Evolutionary conservation across 2,329 filamentous ascomycete species (phyloP).

Genomic region (Xylariaceae sp.): DNA sequence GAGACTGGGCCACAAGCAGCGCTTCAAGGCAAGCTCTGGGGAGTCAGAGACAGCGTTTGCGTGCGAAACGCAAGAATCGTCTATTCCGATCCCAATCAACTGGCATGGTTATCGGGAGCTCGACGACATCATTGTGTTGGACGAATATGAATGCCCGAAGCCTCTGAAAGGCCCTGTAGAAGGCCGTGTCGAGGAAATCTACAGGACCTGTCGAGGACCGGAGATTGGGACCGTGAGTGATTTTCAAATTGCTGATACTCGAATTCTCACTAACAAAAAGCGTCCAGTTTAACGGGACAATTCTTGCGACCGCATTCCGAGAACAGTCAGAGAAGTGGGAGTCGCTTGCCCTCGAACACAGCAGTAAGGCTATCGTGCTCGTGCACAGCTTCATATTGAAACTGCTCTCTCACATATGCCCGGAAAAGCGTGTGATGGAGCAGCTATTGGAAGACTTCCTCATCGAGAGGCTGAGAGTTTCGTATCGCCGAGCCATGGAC

Average conservation of each 20-base stretch:
- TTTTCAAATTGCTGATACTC: background rate
- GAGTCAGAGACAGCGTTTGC: background rate
- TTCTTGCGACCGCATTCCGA: conserved; percentile 38
- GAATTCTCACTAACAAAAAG: background rate
- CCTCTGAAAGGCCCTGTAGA: conserved; percentile 33
- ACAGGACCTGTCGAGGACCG: conserved; percentile 35
- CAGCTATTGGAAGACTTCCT: conserved; percentile 34
- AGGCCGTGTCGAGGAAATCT: conserved; percentile 37
- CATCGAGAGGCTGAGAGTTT: conserved; percentile 35
- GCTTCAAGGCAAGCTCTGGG: background rate
- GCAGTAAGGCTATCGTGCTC: conserved; percentile 37
- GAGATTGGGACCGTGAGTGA: conserved; percentile 35
- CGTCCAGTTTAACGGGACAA: conserved; percentile 14
- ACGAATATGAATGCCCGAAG: conserved; percentile 16
- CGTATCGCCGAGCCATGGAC: conserved; percentile 38
- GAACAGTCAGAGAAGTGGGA: conserved; percentile 45
- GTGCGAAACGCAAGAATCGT: background rate
- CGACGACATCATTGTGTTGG: conserved; percentile 23
- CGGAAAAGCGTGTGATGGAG: conserved; percentile 34
- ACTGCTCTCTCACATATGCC: conserved; percentile 36
- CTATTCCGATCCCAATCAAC: no score
- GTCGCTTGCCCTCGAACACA: conserved; percentile 36
- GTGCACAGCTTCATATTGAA: conserved; percentile 41
- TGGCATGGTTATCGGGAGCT: no score
- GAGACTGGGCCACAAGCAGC: background rate